Evolutionary conservation across 192 early-diverging fungal genomes (phyloP), one percentile per base, ranked within the genome.

Genomic region (Gonapodya prolifera): DNA sequence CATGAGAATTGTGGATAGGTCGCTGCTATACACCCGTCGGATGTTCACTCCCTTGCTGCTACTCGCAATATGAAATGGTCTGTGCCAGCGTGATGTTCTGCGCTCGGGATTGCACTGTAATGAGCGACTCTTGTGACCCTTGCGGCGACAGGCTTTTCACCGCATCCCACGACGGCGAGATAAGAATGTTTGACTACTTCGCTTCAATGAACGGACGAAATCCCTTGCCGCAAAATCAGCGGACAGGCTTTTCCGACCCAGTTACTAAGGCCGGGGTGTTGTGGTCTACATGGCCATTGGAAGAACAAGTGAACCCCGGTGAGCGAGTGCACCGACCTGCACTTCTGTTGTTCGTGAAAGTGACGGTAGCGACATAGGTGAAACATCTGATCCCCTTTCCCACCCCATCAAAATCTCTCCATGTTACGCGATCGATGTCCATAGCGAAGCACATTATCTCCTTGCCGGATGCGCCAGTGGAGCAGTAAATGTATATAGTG

Each of bases 121-220:
- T n/a, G n/a, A n/a, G n/a, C n/a, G n/a, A n/a, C n/a, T n/a, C n/a
- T n/a, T n/a, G n/a, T n/a, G n/a, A n/a, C n/a, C n/a, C n/a, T n/a
- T n/a, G n/a, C n/a, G n/a, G 8, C 23, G 8, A 23, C 45, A 61
- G 45, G 45, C 80, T 93, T n/a, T 89, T 93, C 31, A 94, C 90
- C 30, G 94, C 92, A 30, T 91, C 89, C 13, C 95, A 96, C 70
- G 98, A 99, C 84, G 98, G 97, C 75, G 96, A 93, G 82, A 90
- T 99, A 70, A 86, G 95, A 33, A 96, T 95, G 80, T 99, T 91
- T 84, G 96, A 99, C 79, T 95, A 97, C 79, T 88, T 90, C 77
- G 89, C 89, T 18, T 91, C 98, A 0, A 86, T 96, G 78, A 91
- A 91, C 79, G 96, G 96, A 2, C 91, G 92, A 73, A 86, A 87